Conservation (phyloP, 768 basidiomycete genomes). For the Baorangia bicolor region DNA sequence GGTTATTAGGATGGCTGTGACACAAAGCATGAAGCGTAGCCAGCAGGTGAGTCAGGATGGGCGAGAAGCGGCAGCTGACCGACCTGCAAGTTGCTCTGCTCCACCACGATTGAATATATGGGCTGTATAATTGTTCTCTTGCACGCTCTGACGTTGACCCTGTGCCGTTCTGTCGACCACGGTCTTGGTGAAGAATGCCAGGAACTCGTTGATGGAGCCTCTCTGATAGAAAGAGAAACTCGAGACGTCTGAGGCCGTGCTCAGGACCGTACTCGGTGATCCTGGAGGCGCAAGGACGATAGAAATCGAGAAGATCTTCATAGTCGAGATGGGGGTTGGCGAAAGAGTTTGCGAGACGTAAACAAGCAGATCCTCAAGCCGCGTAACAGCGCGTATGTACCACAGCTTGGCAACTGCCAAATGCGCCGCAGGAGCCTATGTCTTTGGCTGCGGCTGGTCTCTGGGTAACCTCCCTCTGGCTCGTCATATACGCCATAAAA, state of each 20-base stretch:
- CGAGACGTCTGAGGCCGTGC: slow-evolving; percentile 74
- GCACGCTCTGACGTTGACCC: slow-evolving; percentile 90
- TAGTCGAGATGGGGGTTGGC: slow-evolving; percentile 33
- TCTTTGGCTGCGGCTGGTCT: slow-evolving; percentile 18
- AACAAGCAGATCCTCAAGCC: neutral
- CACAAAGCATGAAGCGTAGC: too few species aligned
- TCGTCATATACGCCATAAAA: slow-evolving; percentile 27
- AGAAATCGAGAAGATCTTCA: slow-evolving; percentile 89
- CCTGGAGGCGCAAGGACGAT: slow-evolving; percentile 67
- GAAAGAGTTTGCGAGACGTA: slow-evolving; percentile 11
- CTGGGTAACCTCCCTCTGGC: slow-evolving; percentile 26
- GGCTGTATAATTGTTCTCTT: slow-evolving; percentile 90
- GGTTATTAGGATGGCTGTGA: too few species aligned
- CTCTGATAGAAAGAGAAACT: slow-evolving; percentile 94
- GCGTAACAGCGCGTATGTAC: too few species aligned
- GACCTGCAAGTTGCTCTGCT: slow-evolving; percentile 82
- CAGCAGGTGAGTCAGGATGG: too few species aligned
- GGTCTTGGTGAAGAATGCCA: slow-evolving; percentile 92
- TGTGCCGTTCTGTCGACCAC: slow-evolving; percentile 84
- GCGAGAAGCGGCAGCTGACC: too few species aligned
- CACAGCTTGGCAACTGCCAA: neutral
- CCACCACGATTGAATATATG: slow-evolving; percentile 92
- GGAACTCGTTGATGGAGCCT: slow-evolving; percentile 85
- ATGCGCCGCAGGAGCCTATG: slow-evolving; percentile 14
- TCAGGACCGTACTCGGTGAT: slow-evolving; percentile 62